Percentiles rank a stretch among this genome's conserved stretches.
phyloP scores from a whole-genome alignment of 148 eudicot genomes.

The Dysphania ambrosioides region DNA sequence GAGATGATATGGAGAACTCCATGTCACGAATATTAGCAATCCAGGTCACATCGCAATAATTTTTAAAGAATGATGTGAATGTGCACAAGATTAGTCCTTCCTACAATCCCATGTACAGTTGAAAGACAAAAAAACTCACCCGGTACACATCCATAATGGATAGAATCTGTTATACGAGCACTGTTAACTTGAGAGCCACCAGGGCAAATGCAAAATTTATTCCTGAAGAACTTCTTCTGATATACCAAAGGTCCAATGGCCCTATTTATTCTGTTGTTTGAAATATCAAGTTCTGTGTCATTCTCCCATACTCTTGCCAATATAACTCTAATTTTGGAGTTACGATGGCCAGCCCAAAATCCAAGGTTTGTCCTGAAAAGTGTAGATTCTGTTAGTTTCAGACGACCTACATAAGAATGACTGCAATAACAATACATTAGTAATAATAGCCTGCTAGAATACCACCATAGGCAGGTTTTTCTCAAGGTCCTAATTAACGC shows the following conservation, averaged over 20 bases:
- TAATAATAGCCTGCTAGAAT: background rate
- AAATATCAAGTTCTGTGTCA: slow-evolving; percentile 74
- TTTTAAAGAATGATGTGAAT: background rate
- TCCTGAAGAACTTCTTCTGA: slow-evolving; percentile 65
- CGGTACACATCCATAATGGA: slow-evolving; percentile 81
- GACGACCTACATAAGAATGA: background rate
- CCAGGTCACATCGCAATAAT: too few species aligned
- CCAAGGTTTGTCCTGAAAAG: slow-evolving; percentile 67
- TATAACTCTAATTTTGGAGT: slow-evolving; percentile 69
- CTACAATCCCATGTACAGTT: background rate
- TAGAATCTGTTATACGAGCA: slow-evolving; percentile 77
- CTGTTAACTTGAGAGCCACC: slow-evolving; percentile 90
- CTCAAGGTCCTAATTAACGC: background rate
- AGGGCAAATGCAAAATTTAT: slow-evolving; percentile 75
- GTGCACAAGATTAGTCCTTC: background rate
- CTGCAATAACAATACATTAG: background rate
- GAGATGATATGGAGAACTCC: background rate
- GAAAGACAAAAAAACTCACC: slow-evolving; percentile 33
- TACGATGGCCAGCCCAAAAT: slow-evolving; percentile 81
- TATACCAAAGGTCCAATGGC: slow-evolving; percentile 63
- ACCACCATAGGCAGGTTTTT: background rate
- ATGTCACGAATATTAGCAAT: slow-evolving; percentile 3
- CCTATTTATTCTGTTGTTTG: slow-evolving; percentile 70
- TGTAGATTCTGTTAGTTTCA: slow-evolving; percentile 16
- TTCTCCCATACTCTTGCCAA: slow-evolving; percentile 74